phyloP scores from a whole-genome alignment of 129 eudicot species.

The Lonicera japonica region DNA sequence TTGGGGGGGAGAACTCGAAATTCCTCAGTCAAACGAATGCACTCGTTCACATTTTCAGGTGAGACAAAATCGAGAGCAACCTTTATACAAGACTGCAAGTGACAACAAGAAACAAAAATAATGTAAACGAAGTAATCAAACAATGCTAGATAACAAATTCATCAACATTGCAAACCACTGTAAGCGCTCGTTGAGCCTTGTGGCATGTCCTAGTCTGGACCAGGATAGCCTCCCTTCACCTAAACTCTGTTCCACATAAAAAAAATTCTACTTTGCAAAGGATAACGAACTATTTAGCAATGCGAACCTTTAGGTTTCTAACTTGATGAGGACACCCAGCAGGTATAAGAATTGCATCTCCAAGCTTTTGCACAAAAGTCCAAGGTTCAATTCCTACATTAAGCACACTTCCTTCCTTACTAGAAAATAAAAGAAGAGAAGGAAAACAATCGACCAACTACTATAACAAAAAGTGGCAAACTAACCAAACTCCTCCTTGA shows the following conservation, averaged over 20 bases:
- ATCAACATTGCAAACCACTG: too few species aligned
- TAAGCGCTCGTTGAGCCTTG: too few species aligned
- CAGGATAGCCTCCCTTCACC: too few species aligned
- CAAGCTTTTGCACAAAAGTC: constrained; percentile 48
- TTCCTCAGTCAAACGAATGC: constrained; percentile 34
- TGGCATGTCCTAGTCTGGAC: too few species aligned
- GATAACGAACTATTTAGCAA: too few species aligned
- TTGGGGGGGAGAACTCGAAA: constrained; percentile 34
- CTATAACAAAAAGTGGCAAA: background rate
- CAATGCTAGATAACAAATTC: too few species aligned
- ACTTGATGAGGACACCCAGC: constrained; percentile 59
- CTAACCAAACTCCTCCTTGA: constrained; percentile 64
- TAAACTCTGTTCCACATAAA: too few species aligned
- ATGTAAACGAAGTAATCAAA: background rate
- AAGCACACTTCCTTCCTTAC: background rate
- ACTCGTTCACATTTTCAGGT: constrained; percentile 38
- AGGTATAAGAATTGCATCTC: constrained; percentile 54
- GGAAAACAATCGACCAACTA: background rate
- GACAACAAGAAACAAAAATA: background rate
- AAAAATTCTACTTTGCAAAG: too few species aligned
- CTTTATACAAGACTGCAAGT: constrained; percentile 34
- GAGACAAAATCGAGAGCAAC: constrained; percentile 43
- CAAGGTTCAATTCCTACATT: constrained; percentile 44
- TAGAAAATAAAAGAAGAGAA: background rate
- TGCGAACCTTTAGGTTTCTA: constrained; percentile 40